Evolutionary conservation across 345 rosid genomes (phyloP).

Genomic region (Rubroshorea leprosula): DNA sequence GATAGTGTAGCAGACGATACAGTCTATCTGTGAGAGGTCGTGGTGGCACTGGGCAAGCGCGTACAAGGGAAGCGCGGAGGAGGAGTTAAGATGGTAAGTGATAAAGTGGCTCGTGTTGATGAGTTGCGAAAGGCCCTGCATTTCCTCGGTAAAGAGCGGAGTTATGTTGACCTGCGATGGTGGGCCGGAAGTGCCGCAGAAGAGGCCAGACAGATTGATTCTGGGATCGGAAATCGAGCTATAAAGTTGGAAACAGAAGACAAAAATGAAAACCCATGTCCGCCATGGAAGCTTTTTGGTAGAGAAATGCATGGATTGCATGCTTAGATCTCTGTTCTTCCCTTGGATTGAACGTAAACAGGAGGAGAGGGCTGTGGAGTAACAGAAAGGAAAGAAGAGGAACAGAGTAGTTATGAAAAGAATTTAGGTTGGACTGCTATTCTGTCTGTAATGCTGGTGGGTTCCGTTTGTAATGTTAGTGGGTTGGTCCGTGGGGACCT

Average conservation of each 20-base stretch:
- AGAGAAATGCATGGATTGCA: constrained; percentile 9
- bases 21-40: constrained; percentile 56
- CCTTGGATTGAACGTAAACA: neutral
- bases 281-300: neutral
- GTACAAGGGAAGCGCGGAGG: constrained; percentile 24
- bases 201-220: constrained; percentile 29
- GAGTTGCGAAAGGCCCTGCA: constrained; percentile 29
- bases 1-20: constrained; percentile 54
- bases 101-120: constrained; percentile 31
- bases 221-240: constrained; percentile 35
- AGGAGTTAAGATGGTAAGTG: constrained; percentile 14
- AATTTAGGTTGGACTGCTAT: neutral
- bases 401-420: neutral
- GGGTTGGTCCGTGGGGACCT: too few relatives aligned
- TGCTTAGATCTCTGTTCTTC: too few relatives aligned
- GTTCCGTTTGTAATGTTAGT: too few relatives aligned
- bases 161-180: constrained; percentile 7
- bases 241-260: constrained; percentile 5
- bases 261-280: constrained; percentile 10
- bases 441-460: too few relatives aligned
- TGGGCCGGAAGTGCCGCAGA: constrained; percentile 23
- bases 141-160: constrained; percentile 38
- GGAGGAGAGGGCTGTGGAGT: neutral
- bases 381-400: too few relatives aligned
- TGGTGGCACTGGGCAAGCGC: constrained; percentile 49